A percentile compares a stretch with the other conserved stretches of the same genome.
phyloP scores from a whole-genome alignment of 75 land plant species.

The Pinus taeda region DNA sequence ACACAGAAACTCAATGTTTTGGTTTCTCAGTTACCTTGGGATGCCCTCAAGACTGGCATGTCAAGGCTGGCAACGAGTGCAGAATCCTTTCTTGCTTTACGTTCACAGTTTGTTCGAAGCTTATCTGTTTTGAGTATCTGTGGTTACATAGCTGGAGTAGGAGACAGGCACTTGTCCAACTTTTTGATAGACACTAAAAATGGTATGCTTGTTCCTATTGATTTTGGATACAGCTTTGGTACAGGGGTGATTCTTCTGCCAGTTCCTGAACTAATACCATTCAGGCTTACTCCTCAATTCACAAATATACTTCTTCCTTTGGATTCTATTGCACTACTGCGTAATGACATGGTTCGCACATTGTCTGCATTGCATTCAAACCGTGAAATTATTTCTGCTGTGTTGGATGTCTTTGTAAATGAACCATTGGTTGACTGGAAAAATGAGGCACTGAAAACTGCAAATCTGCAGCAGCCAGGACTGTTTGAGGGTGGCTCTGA shows the following conservation, averaged over 20 bases:
- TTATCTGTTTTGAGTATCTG: conserved; percentile 47
- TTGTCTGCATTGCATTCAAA: conserved; percentile 37
- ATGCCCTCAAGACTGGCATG: conserved; percentile 35
- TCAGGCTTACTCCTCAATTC: conserved; percentile 44
- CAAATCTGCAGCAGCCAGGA: conserved; percentile 15
- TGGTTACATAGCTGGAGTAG: conserved; percentile 57
- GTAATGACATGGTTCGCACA: conserved; percentile 43
- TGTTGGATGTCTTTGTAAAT: conserved; percentile 51
- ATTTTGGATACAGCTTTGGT: conserved; percentile 63
- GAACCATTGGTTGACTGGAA: conserved; percentile 64
- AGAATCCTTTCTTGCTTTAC: conserved; percentile 48
- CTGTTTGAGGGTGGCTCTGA: conserved; percentile 4
- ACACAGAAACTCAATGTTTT: conserved; percentile 20
- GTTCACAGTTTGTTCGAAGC: conserved; percentile 40
- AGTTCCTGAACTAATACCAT: conserved; percentile 56
- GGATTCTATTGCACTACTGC: conserved; percentile 40
- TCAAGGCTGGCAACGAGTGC: conserved; percentile 51
- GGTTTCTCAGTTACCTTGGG: conserved; percentile 38
- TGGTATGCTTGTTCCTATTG: conserved; percentile 48
- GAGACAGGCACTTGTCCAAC: conserved; percentile 47
- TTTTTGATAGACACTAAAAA: conserved; percentile 39
- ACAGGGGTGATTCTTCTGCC: conserved; percentile 49
- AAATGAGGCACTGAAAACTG: conserved; percentile 39
- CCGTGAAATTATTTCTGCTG: conserved; percentile 39
- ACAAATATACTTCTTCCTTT: conserved; percentile 40